phyloP scores from a whole-genome alignment of 805 yeast species.

The Cyberlindnera meyerae region DNA sequence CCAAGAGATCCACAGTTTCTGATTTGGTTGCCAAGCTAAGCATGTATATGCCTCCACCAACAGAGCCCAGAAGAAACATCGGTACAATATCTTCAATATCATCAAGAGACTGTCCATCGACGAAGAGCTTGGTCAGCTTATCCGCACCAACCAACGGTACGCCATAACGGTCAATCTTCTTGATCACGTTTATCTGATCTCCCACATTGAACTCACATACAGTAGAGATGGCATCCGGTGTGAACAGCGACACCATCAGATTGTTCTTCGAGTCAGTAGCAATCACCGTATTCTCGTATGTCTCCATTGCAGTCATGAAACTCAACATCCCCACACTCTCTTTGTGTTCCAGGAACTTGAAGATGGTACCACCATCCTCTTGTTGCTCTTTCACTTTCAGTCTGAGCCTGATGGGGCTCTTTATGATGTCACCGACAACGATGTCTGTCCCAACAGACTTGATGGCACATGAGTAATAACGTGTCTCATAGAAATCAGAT shows the following conservation, averaged over 20 bases:
- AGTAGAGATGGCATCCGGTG: neutral
- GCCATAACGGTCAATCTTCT: constrained; percentile 3
- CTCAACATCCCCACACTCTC: constrained; percentile 6
- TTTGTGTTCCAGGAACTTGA: constrained; percentile 10
- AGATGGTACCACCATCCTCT: constrained; percentile 12
- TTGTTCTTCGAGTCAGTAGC: constrained; percentile 19
- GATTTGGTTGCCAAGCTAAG: constrained; percentile 15
- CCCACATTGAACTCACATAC: constrained; percentile 19
- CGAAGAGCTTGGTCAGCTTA: constrained; percentile 1
- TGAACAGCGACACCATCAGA: constrained; percentile 4
- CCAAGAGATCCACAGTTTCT: constrained; percentile 1
- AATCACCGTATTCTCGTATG: constrained; percentile 6
- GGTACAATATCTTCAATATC: constrained; percentile 14
- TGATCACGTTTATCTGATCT: constrained; percentile 24
- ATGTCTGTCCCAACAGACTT: constrained; percentile 20
- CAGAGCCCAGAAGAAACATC: constrained; percentile 22
- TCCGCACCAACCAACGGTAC: neutral
- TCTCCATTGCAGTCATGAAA: constrained; percentile 17
- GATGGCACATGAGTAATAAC: constrained; percentile 13
- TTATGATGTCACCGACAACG: constrained; percentile 19
- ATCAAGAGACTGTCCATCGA: constrained; percentile 1
- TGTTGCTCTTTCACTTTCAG: constrained; percentile 11
- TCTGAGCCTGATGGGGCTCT: constrained; percentile 8
- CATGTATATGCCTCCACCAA: constrained; percentile 23
- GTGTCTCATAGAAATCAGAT: constrained; percentile 20